Conservation (phyloP, 345 rosid genomes). For the Eutrema japonicum region DNA sequence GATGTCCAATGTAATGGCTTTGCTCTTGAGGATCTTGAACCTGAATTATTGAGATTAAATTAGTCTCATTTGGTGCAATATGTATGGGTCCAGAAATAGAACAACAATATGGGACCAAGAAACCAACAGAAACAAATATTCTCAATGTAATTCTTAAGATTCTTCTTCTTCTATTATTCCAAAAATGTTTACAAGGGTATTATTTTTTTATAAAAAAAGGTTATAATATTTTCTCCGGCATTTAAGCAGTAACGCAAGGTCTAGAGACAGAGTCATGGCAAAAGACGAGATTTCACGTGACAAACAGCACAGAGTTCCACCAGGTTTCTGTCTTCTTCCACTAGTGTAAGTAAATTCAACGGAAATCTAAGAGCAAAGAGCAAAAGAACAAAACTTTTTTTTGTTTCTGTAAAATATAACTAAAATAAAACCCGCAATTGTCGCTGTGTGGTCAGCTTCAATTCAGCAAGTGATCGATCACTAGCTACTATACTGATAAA, state of each 20-base stretch:
- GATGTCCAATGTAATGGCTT: constrained; percentile 98
- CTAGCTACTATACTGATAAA: background rate
- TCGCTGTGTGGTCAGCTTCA: constrained; percentile 43
- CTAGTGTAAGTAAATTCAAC: constrained; percentile 28
- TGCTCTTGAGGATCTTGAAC: constrained; percentile 82
- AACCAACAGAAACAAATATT: constrained; percentile 30
- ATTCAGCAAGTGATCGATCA: background rate
- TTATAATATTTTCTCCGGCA: background rate
- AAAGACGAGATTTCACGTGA: constrained; percentile 45
- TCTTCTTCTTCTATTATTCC: constrained; percentile 3
- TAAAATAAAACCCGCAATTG: constrained; percentile 35
- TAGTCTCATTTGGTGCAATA: constrained; percentile 1
- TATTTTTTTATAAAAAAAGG: background rate
- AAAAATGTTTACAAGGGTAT: background rate
- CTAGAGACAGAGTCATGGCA: constrained; percentile 40
- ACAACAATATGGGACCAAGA: constrained; percentile 8
- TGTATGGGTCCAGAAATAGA: background rate
- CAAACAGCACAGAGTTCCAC: constrained; percentile 46
- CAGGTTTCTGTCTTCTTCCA: constrained; percentile 36
- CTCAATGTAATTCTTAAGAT: constrained; percentile 20
- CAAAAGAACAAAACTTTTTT: constrained; percentile 29
- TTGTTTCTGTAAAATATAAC: background rate
- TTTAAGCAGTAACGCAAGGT: constrained; percentile 34
- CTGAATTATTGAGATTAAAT: constrained; percentile 46
- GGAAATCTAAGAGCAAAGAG: constrained; percentile 16